phyloP scores from a whole-genome alignment of 1,284 basidiomycete genomes.

The Austroboletus niveus region DNA sequence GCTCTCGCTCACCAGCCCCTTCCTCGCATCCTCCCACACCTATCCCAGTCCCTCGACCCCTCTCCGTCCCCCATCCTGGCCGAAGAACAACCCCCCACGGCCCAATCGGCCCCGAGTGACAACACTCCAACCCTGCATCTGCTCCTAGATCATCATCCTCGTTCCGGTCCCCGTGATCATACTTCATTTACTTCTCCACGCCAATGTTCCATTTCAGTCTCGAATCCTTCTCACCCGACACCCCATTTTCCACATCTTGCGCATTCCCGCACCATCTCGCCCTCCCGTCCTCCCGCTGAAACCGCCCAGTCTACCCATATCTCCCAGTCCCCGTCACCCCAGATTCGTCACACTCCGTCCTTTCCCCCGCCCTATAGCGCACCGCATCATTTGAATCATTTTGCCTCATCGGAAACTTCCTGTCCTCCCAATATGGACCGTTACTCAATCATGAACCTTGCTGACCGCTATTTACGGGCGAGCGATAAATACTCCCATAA shows the following conservation, averaged over 20 bases:
- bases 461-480: conserved; percentile 37
- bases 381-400: conserved; percentile 44
- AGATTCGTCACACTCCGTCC: conserved; percentile 36
- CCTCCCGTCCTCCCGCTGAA: conserved; percentile 1
- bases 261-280: conserved; percentile 4
- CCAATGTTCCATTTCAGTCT: conserved; percentile 11
- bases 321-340: conserved; percentile 45
- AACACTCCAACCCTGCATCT: conserved; percentile 2
- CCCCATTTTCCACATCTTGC: conserved; percentile 5
- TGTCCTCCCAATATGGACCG: conserved; percentile 36
- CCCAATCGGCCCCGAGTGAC: conserved; percentile 15
- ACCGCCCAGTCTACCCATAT: conserved; percentile 26
- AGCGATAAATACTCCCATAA: conserved; percentile 41
- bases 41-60: conserved; percentile 1
- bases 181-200: conserved; percentile 12
- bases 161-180: conserved; percentile 13
- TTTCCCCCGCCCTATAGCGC: conserved; percentile 44
- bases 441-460: conserved; percentile 35
- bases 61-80: conserved; percentile 9
- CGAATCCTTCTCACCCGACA: conserved; percentile 16
- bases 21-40: conserved; percentile 11
- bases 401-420: conserved; percentile 40
- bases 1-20: conserved; percentile 1
- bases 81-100: neutral
- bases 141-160: conserved; percentile 16